Conservation (phyloP, 768 basidiomycete species). For the Kwoniella sp. region DNA sequence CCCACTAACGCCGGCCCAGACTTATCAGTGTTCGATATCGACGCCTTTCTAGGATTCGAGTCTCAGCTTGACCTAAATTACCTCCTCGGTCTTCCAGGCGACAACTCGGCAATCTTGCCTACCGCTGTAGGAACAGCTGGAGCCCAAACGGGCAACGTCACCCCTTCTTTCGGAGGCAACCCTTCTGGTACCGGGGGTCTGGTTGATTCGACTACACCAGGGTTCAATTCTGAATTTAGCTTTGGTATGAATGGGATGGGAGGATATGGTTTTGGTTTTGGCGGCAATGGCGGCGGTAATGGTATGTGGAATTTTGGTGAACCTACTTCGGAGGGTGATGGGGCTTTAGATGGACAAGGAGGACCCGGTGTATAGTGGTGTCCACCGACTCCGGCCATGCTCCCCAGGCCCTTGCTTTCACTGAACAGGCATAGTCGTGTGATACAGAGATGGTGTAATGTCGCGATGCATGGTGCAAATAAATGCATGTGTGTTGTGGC, state of each 20-base stretch:
- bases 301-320: not conserved
- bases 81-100: conserved; percentile 39
- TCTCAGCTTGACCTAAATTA: conserved; percentile 36
- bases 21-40: conserved; percentile 26
- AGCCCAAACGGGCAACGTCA: not conserved
- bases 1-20: not conserved
- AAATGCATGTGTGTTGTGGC: no score
- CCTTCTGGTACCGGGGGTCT: not conserved
- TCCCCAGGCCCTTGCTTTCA: no score
- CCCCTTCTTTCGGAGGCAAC: not conserved
- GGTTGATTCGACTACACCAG: conserved; percentile 1
- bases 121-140: not conserved
- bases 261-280: not conserved
- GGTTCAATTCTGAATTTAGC: conserved; percentile 15
- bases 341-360: not conserved
- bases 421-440: no score
- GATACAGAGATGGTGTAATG: no score
- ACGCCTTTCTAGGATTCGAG: conserved; percentile 33
- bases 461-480: no score
- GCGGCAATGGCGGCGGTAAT: conserved; percentile 1
- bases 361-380: not conserved
- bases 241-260: conserved; percentile 23
- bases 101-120: conserved; percentile 17
- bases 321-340: not conserved
- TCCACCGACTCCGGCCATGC: no score